phyloP scores from a whole-genome alignment of 1,284 basidiomycete genomes.

The Neotropicomus parvogracilis region DNA sequence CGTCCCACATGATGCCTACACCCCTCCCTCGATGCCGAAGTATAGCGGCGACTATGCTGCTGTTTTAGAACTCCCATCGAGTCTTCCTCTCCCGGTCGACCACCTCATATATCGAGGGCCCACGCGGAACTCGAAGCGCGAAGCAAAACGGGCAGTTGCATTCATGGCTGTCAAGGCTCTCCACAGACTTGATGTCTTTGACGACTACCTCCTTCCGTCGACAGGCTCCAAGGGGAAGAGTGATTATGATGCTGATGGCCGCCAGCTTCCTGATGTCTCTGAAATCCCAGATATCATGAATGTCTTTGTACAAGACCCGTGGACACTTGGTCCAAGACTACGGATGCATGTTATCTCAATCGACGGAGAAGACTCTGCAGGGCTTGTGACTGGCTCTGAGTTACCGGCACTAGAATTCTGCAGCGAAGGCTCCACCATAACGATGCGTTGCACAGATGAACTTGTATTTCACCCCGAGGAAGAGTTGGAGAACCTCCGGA shows the following conservation, averaged over 20 bases:
- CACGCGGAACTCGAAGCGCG: conserved; percentile 60
- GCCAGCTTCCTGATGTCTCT: conserved; percentile 40
- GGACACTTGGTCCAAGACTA: conserved; percentile 51
- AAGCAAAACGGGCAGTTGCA: conserved; percentile 76
- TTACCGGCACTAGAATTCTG: conserved; percentile 47
- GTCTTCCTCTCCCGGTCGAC: conserved; percentile 56
- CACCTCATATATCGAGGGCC: conserved; percentile 58
- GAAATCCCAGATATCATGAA: conserved; percentile 51
- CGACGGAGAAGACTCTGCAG: conserved; percentile 47
- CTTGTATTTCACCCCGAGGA: conserved; percentile 43
- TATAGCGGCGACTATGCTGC: conserved; percentile 59
- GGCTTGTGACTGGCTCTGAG: conserved; percentile 57
- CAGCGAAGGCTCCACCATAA: conserved; percentile 36
- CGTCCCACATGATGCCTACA: conserved; percentile 70
- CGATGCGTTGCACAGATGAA: conserved; percentile 37
- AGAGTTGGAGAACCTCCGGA: conserved; percentile 42
- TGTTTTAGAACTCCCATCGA: conserved; percentile 61
- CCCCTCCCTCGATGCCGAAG: conserved; percentile 52
- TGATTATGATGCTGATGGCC: conserved; percentile 51
- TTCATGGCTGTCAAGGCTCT: conserved; percentile 70
- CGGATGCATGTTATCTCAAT: conserved; percentile 61
- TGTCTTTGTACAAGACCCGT: conserved; percentile 59
- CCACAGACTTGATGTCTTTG: conserved; percentile 67
- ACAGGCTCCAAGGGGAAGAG: conserved; percentile 42
- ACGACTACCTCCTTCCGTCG: conserved; percentile 72